Percentiles rank a stretch among this genome's conserved stretches.
Conservation (phyloP, 192 early-diverging fungal genomes). For the Neocallimastix lanati region DNA sequence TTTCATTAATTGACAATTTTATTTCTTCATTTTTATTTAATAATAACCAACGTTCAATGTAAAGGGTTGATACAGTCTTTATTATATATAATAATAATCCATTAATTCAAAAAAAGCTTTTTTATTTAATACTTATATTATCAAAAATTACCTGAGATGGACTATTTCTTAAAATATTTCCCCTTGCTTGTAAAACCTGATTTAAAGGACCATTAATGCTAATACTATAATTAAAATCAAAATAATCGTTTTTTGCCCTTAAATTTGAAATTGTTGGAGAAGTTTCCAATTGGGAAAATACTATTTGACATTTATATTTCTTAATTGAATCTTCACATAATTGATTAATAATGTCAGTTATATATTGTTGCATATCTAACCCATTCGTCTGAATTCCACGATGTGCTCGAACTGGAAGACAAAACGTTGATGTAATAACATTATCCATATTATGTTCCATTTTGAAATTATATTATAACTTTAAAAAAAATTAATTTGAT, state of each 20-base stretch:
- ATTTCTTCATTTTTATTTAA: constrained; percentile 25
- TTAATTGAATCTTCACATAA: neutral
- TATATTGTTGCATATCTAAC: neutral
- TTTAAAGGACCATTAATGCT: constrained; percentile 3
- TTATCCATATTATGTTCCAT: neutral
- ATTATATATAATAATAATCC: neutral
- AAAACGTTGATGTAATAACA: neutral
- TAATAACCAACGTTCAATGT: constrained; percentile 7
- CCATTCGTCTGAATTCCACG: neutral
- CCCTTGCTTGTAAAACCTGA: constrained; percentile 1
- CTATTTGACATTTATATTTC: neutral
- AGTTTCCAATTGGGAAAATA: neutral
- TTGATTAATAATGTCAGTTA: neutral
- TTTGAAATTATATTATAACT: neutral
- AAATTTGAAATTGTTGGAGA: neutral
- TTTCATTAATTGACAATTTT: constrained; percentile 18
- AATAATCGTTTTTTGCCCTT: constrained; percentile 3
- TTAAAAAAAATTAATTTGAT: no score
- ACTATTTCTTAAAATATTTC: constrained; percentile 5
- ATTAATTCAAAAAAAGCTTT: no score
- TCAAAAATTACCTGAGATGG: constrained; percentile 11
- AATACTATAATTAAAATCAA: constrained; percentile 7
- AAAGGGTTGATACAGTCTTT: neutral
- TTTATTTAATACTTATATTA: constrained; percentile 17
- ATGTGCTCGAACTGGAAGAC: neutral